Evolutionary conservation across 495 filamentous ascomycete genomes (phyloP), one percentile per base, ranked within the genome.

Genomic region (Penicillium pulvis): DNA sequence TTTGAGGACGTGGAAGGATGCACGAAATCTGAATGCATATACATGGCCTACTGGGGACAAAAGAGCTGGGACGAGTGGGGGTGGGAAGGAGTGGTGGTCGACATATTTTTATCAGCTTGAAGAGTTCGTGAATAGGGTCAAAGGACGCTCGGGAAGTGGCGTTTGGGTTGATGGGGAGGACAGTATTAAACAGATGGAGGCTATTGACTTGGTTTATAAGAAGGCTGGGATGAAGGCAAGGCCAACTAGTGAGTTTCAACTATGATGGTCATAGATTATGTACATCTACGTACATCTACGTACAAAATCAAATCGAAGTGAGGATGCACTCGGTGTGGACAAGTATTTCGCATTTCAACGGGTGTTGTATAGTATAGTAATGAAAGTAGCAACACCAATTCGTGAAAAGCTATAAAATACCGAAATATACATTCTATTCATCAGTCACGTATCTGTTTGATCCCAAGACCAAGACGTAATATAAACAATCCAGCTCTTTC

Each of bases 51-150:
- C 74, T 2, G 75, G 76, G 8, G 73, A 81, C 57, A 53, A 62
- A 11, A 28, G 53, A 12, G 50, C 30, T 6, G 39, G 12, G 4
- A 17, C 30, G 4, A 19, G 12, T 1, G n/a, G 26, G 0, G 57
- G 4, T 7, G 39, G 46, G 6, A 24, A 63, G 39, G 57, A 62
- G 0, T 74, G 72, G 59, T 86, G 83, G 84, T 61, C 71, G 2
- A 77, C 76, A 3, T 85, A 84, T 60, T 72, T 76, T 11, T 71
- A 81, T 57, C 77, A 83, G 67, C 68, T 87, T 7, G 77, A 86
- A 57, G 71, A 80, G 55, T 87, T 87, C 61, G 79, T 86, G 16
- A 81, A 85, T 60, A 68, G 62, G 23, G 60, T 86, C 4, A 78
- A 75, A 28, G 78, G 78, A 0, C 65, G 78, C 6, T 57, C 72